A percentile compares a stretch with the other conserved stretches of the same genome.
Evolutionary conservation across 2,329 filamentous ascomycete species (phyloP).

Genomic region (Aureobasidium namibiae): DNA sequence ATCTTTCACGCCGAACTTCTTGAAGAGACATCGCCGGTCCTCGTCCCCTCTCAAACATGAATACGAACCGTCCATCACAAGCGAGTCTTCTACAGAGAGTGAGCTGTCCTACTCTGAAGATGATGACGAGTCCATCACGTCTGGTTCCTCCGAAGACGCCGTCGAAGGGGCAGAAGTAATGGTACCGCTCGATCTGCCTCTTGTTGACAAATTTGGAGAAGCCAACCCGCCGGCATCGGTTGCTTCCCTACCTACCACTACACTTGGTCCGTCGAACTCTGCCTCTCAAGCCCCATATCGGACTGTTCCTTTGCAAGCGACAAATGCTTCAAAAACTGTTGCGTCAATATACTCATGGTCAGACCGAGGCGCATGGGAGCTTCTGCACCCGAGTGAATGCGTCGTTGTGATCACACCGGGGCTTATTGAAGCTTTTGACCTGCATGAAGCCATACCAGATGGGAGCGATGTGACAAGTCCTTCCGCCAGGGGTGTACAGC

Average conservation of each 20-base stretch:
- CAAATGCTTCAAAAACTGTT: slow-evolving; percentile 45
- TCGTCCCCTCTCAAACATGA: slow-evolving; percentile 97
- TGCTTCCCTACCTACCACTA: slow-evolving; percentile 33
- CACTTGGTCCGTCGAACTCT: slow-evolving; percentile 70
- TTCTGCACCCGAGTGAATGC: slow-evolving; percentile 54
- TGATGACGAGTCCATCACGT: slow-evolving; percentile 41
- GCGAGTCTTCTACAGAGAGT: slow-evolving; percentile 52
- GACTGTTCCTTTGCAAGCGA: slow-evolving; percentile 38
- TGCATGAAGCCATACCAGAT: slow-evolving; percentile 37
- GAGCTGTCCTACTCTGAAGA: slow-evolving; percentile 42
- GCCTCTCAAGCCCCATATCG: slow-evolving; percentile 67
- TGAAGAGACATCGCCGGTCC: slow-evolving; percentile 54
- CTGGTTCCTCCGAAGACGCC: slow-evolving; percentile 45
- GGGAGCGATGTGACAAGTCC: slow-evolving; percentile 33
- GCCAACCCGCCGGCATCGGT: slow-evolving; percentile 21
- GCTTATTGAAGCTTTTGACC: slow-evolving; percentile 55
- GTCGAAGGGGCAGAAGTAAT: slow-evolving; percentile 11
- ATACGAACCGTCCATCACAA: slow-evolving; percentile 77
- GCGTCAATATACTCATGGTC: slow-evolving; percentile 57
- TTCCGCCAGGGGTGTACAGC: slow-evolving; percentile 33
- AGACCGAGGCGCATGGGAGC: slow-evolving; percentile 55
- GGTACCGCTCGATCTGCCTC: slow-evolving; percentile 20
- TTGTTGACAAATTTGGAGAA: slow-evolving; percentile 26
- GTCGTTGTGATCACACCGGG: slow-evolving; percentile 55
- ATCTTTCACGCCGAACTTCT: slow-evolving; percentile 28